Percentiles rank a stretch among this genome's conserved stretches.
These are phyloP conservation scores for Xylariaceae sp. DNA, from an alignment of 2,329 filamentous ascomycete genomes.

Conservation along the genomic window DNA sequence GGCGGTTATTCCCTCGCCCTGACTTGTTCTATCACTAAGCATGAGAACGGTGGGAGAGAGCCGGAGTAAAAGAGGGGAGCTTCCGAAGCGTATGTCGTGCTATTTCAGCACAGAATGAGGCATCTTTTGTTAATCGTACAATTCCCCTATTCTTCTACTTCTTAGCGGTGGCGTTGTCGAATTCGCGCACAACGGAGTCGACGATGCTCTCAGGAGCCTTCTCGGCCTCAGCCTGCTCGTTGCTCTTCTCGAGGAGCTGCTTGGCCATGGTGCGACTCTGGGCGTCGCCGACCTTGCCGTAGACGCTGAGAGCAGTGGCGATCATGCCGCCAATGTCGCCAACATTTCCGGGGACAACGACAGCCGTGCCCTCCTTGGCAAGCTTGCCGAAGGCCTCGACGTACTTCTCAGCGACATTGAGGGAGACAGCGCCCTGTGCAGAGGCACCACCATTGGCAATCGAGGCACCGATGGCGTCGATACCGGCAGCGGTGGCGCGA, in stretches of 20 bases:
- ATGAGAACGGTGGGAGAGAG: background rate
- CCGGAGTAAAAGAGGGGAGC: background rate
- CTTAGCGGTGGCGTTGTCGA: constrained; percentile 29
- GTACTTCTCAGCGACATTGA: constrained; percentile 94
- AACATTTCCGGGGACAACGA: constrained; percentile 94
- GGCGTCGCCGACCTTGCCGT: constrained; percentile 82
- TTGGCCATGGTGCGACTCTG: constrained; percentile 65
- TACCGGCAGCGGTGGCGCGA: constrained; percentile 77
- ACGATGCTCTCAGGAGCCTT: constrained; percentile 23
- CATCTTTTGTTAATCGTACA: background rate
- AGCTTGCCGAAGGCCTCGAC: constrained; percentile 90
- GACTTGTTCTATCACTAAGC: background rate
- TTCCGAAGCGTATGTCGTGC: background rate
- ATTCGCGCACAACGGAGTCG: constrained; percentile 32
- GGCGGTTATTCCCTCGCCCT: background rate
- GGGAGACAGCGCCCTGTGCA: constrained; percentile 77
- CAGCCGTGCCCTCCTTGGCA: constrained; percentile 89
- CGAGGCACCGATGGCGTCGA: constrained; percentile 74
- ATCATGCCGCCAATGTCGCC: constrained; percentile 97
- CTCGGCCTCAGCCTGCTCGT: constrained; percentile 4
- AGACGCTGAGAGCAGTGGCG: constrained; percentile 89
- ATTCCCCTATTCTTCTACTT: constrained; percentile 13
- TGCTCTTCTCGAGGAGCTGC: constrained; percentile 38
- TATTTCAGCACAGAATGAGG: background rate
- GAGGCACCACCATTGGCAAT: constrained; percentile 68